phyloP scores from a whole-genome alignment of 163 green algal species.

The Prototheca wickerhamii region DNA sequence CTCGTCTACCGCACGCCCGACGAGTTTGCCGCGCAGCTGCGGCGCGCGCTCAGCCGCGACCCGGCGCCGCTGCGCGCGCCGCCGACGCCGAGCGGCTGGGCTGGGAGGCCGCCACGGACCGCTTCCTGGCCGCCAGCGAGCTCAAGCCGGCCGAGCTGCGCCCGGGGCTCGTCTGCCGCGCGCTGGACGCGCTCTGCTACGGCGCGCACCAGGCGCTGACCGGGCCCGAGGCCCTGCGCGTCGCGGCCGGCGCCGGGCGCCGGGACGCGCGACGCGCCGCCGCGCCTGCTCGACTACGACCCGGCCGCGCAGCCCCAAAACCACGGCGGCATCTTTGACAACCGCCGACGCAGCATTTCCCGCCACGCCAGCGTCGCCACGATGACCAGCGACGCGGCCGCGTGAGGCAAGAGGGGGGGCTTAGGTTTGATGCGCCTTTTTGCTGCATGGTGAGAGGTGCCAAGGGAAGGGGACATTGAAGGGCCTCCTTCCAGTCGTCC shows the following conservation, averaged over 20 bases:
- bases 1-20: conserved; percentile 71
- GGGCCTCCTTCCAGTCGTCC: too few relatives aligned
- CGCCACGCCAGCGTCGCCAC: not conserved
- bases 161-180: conserved; percentile 24
- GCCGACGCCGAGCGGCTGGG: conserved; percentile 75
- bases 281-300: conserved; percentile 54
- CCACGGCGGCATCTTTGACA: conserved; percentile 28
- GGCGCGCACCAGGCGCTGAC: conserved; percentile 49
- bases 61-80: conserved; percentile 67
- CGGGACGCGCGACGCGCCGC: conserved; percentile 63
- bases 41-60: conserved; percentile 62
- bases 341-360: conserved; percentile 4
- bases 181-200: conserved; percentile 48
- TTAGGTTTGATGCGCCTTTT: too few relatives aligned
- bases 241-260: conserved; percentile 44
- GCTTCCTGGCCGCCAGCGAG: conserved; percentile 74
- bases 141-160: conserved; percentile 37
- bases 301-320: not conserved
- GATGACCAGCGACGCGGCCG: too few relatives aligned
- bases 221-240: conserved; percentile 33
- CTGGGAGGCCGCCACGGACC: conserved; percentile 82
- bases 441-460: too few relatives aligned
- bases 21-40: conserved; percentile 76
- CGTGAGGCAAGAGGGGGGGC: too few relatives aligned
- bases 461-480: too few relatives aligned